phyloP scores from a whole-genome alignment of 148 eudicot species.

The Rhododendron mucronatum region DNA sequence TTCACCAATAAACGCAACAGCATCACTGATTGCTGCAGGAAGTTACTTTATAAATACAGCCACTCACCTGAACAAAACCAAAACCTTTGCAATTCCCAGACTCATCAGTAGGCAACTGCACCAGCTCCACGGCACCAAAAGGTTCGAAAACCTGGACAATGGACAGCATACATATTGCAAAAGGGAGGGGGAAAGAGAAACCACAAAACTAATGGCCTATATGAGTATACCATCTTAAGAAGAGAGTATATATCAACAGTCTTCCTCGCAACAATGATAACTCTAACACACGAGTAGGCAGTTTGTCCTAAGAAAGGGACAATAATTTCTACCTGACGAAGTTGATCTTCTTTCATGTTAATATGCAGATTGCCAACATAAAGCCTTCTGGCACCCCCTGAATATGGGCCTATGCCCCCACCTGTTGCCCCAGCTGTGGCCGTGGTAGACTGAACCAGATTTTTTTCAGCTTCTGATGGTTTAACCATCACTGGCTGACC shows the following conservation, averaged over 20 bases:
- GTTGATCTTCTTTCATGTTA: conserved; percentile 78
- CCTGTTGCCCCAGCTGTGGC: conserved; percentile 48
- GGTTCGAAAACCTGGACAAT: conserved; percentile 74
- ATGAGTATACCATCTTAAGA: neutral
- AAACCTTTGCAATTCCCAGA: conserved; percentile 82
- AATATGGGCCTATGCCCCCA: conserved; percentile 42
- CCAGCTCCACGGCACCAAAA: conserved; percentile 86
- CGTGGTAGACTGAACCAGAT: conserved; percentile 70
- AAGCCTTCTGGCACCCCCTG: conserved; percentile 72
- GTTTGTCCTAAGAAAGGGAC: neutral
- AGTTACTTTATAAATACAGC: neutral
- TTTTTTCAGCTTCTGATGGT: conserved; percentile 97
- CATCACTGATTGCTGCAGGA: neutral
- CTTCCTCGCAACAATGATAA: neutral
- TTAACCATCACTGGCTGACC: conserved; percentile 95
- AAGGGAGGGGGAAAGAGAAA: neutral
- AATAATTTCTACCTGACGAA: conserved; percentile 60
- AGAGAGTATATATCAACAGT: neutral
- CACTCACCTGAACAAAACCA: conserved; percentile 85
- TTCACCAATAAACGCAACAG: neutral
- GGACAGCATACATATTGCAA: neutral
- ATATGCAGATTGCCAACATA: conserved; percentile 82
- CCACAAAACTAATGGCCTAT: neutral
- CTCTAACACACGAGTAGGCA: neutral
- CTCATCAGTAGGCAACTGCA: conserved; percentile 78